Evolutionary conservation across 1,284 basidiomycete genomes (phyloP), one percentile per base, ranked within the genome.

Genomic region (Tylopilus orsonianus): DNA sequence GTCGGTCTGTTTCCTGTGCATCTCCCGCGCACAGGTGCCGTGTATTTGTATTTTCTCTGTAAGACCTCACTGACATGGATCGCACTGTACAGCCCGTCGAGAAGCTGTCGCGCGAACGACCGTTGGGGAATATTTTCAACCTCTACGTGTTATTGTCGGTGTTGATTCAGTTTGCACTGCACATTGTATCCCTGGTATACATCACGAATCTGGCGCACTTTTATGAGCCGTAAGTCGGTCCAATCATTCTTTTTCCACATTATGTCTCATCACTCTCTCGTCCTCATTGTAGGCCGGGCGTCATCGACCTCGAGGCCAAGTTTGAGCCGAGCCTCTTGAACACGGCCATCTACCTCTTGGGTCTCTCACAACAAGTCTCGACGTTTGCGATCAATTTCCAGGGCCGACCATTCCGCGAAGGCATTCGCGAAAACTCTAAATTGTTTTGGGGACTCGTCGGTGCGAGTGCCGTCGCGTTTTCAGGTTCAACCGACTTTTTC

Each of bases 321-420:
- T 97, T 96, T 59, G 90, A 93, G 64, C 93, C 95, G 0, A 92
- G 85, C 57, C 72, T 97, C 29, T 75, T 97, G 53, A 97, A 97
- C 74, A 95, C 93, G 4, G 90, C 93, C 41, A 95, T 97, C 63
- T 97, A 95, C 71, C 82, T 97, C 19, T 78, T 97, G 44, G 88
- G 93, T 49, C 77, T 97, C 29, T 94, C 90, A 6, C 94, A 97
- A 67, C 93, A 97, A 66, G 94, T 97, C 2, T 96, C 94, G 8
- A 97, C 94, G 0, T 97, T 97, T 62, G 87, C 93, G 3, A 93
- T 97, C 74, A 97, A 97, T 73, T 97, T 94, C 79, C 92, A 93
- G 73, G 95, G 94, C 8, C 87, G 94, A 33, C 94, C 95, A 0
- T 97, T 97, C 86, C 85, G 94, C 36, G 94, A 97, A 70, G 92